Percentiles rank a stretch among this genome's conserved stretches.
Evolutionary conservation across 768 basidiomycete genomes (phyloP).

Genomic region (Xerocomellus amylosporus): DNA sequence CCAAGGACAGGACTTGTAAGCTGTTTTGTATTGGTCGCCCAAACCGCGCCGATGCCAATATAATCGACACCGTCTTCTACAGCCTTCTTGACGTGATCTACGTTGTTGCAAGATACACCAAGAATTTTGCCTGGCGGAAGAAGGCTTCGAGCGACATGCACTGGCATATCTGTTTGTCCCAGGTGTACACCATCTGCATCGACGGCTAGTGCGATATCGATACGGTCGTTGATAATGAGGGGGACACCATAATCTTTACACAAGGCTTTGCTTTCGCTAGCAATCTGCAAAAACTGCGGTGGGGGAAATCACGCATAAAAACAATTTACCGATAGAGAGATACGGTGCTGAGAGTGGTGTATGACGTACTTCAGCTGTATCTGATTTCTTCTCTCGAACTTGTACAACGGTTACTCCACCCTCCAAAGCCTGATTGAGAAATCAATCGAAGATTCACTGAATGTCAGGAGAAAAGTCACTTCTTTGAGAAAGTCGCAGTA

Average conservation of each 20-base stretch:
- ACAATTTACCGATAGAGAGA: not conserved
- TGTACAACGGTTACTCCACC: conserved; percentile 92
- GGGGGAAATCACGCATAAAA: not conserved
- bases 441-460: not conserved
- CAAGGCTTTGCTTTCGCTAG: conserved; percentile 61
- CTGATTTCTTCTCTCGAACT: conserved; percentile 79
- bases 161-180: conserved; percentile 84
- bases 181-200: conserved; percentile 81
- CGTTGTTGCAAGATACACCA: conserved; percentile 74
- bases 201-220: conserved; percentile 83
- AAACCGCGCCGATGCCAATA: conserved; percentile 84
- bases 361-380: conserved; percentile 69
- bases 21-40: conserved; percentile 76
- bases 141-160: conserved; percentile 59
- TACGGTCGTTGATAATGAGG: conserved; percentile 81
- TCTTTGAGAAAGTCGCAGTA: conserved; percentile 75
- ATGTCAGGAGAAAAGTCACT: conserved; percentile 35
- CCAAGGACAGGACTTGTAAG: conserved; percentile 64
- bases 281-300: conserved; percentile 72
- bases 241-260: conserved; percentile 79
- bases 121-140: conserved; percentile 71
- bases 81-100: conserved; percentile 62
- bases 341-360: not conserved
- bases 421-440: conserved; percentile 55
- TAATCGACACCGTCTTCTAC: conserved; percentile 72